These are phyloP conservation scores for Nakaseomyces kungkrabaensis DNA, from an alignment of 1,139 yeast genomes.

Conservation along the genomic window DNA sequence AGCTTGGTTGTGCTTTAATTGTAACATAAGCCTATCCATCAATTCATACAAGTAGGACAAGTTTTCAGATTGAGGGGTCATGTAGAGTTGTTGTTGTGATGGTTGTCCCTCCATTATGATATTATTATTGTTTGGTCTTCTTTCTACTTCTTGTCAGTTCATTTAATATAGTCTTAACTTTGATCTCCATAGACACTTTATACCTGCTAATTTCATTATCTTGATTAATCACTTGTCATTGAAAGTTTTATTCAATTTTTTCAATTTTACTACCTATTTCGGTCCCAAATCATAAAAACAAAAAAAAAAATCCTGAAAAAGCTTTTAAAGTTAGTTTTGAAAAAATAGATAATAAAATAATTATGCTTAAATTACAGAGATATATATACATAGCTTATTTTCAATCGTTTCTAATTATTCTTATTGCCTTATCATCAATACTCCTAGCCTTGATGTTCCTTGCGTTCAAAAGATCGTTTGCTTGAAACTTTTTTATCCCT, in stretches of 20 bases:
- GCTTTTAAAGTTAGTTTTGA: too few relatives aligned
- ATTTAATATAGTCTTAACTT: too few relatives aligned
- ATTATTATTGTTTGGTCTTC: not conserved
- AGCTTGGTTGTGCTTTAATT: slow-evolving; percentile 15
- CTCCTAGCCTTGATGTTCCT: slow-evolving; percentile 40
- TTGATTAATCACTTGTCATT: too few relatives aligned
- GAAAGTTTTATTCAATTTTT: too few relatives aligned
- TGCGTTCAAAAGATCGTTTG: slow-evolving; percentile 67
- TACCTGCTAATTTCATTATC: too few relatives aligned
- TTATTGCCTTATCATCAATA: slow-evolving; percentile 29
- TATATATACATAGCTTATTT: not conserved
- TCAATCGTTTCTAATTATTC: slow-evolving; percentile 28
- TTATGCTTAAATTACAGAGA: too few relatives aligned
- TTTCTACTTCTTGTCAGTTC: not conserved
- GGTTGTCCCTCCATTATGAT: not conserved
- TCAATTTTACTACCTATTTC: too few relatives aligned
- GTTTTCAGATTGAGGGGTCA: slow-evolving; percentile 26
- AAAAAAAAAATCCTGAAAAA: not conserved
- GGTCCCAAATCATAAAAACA: not conserved
- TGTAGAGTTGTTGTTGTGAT: slow-evolving; percentile 15
- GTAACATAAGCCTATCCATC: slow-evolving; percentile 14
- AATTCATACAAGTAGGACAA: slow-evolving; percentile 19
- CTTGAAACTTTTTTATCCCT: slow-evolving; percentile 54
- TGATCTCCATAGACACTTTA: too few relatives aligned
- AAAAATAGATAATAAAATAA: too few relatives aligned